These are phyloP conservation scores for Camelina hispida DNA, from an alignment of 345 rosid species.

Conservation along the genomic window DNA sequence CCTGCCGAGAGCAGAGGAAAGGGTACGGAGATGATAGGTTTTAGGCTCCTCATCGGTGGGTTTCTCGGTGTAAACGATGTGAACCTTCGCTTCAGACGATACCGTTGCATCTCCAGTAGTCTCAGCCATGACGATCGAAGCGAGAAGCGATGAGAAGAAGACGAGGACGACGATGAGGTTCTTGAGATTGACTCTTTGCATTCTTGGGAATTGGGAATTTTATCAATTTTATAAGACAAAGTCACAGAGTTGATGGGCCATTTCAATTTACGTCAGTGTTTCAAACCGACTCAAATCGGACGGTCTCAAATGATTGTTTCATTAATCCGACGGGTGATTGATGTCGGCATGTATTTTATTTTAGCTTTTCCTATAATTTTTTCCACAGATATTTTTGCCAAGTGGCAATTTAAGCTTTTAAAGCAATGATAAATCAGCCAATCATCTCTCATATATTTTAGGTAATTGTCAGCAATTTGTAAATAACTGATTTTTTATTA, in stretches of 20 bases:
- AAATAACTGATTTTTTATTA: neutral
- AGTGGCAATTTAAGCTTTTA: neutral
- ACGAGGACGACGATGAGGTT: constrained; percentile 4
- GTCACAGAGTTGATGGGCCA: neutral
- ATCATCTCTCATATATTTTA: neutral
- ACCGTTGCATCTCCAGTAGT: constrained; percentile 36
- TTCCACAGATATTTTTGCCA: neutral
- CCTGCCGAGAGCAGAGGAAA: constrained; percentile 83
- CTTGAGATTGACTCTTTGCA: constrained; percentile 23
- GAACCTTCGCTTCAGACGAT: constrained; percentile 55
- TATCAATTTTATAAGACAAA: neutral
- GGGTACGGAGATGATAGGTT: constrained; percentile 70
- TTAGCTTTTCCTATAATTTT: neutral
- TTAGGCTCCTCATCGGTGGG: constrained; percentile 70
- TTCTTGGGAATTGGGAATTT: constrained; percentile 20
- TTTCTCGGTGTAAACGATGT: constrained; percentile 80
- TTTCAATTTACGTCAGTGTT: constrained; percentile 17
- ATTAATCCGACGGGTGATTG: constrained; percentile 16
- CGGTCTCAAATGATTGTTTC: neutral
- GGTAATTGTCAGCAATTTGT: neutral
- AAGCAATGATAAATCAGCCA: neutral
- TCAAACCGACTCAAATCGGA: constrained; percentile 23
- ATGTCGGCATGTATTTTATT: neutral
- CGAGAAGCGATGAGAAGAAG: constrained; percentile 9
- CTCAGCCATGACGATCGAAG: constrained; percentile 54